Conservation (phyloP, 2,329 filamentous ascomycete genomes). For the Epichloe gansuensis region DNA sequence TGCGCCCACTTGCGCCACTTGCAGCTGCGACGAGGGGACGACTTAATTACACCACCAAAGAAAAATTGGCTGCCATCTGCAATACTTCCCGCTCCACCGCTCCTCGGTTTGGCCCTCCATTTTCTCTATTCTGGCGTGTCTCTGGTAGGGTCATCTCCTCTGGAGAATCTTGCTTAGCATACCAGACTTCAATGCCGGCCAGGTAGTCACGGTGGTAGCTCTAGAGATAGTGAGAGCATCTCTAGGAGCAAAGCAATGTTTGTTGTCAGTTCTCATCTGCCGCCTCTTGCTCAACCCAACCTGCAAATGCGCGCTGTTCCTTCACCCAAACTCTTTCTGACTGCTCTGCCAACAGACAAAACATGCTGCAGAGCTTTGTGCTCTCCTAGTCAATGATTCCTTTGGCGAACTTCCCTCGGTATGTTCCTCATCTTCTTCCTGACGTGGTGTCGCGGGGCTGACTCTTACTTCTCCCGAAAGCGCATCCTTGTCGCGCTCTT, state of each 20-base stretch:
- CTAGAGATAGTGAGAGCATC: constrained; percentile 68
- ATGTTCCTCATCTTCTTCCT: constrained; percentile 16
- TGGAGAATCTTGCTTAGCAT: background rate
- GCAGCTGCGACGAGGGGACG: constrained; percentile 4
- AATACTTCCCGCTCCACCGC: background rate
- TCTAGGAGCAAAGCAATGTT: constrained; percentile 56
- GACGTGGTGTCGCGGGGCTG: constrained; percentile 13
- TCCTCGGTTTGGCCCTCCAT: background rate
- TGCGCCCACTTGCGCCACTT: constrained; percentile 9
- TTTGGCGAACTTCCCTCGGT: constrained; percentile 89
- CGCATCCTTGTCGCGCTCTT: constrained; percentile 73
- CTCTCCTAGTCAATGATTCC: constrained; percentile 74
- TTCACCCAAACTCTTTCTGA: constrained; percentile 10
- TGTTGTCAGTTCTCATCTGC: constrained; percentile 30
- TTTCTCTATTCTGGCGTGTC: background rate
- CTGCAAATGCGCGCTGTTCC: constrained; percentile 2
- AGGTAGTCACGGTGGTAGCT: constrained; percentile 60
- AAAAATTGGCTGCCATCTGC: constrained; percentile 12
- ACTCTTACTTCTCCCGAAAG: constrained; percentile 32
- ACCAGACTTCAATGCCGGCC: constrained; percentile 38
- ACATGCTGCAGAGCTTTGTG: constrained; percentile 75
- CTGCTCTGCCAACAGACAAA: constrained; percentile 39
- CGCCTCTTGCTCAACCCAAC: constrained; percentile 9
- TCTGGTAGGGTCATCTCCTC: background rate
- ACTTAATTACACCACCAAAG: constrained; percentile 9